Evolutionary conservation across 2,329 filamentous ascomycete genomes (phyloP).

Genomic region (Nemania sp.): DNA sequence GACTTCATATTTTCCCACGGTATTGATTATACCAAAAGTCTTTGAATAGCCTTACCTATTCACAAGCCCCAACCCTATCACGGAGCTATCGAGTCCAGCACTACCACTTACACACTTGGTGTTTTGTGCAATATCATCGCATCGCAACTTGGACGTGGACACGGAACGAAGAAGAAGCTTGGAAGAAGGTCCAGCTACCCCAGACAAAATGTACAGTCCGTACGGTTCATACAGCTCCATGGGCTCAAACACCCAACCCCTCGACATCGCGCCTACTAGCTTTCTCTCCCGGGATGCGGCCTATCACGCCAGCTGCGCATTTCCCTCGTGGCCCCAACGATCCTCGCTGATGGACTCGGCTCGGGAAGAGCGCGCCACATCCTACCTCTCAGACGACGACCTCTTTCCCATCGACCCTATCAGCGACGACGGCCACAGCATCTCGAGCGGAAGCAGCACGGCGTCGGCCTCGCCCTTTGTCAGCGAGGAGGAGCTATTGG

Average conservation of each 20-base stretch:
- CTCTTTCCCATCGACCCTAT: slow-evolving; percentile 58
- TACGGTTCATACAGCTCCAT: slow-evolving; percentile 46
- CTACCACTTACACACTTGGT: neutral
- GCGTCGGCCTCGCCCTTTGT: slow-evolving; percentile 49
- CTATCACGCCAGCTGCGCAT: slow-evolving; percentile 46
- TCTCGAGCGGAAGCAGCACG: slow-evolving; percentile 49
- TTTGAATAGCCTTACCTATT: slow-evolving; percentile 21
- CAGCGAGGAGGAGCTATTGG: slow-evolving; percentile 53
- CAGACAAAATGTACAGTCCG: slow-evolving; percentile 40
- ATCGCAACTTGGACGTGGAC: slow-evolving; percentile 11
- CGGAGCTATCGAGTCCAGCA: slow-evolving; percentile 2
- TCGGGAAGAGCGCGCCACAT: slow-evolving; percentile 51
- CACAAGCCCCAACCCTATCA: slow-evolving; percentile 19
- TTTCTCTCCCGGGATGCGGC: slow-evolving; percentile 36
- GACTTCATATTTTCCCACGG: slow-evolving; percentile 34
- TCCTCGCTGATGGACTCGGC: slow-evolving; percentile 41
- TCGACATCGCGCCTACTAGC: slow-evolving; percentile 41
- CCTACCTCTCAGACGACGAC: slow-evolving; percentile 67
- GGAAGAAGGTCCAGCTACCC: neutral
- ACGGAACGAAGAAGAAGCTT: slow-evolving; percentile 8
- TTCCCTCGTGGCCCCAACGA: slow-evolving; percentile 49
- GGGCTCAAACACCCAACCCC: slow-evolving; percentile 40
- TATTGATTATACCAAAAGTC: slow-evolving; percentile 22
- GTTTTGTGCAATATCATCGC: slow-evolving; percentile 4
- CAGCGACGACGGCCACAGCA: slow-evolving; percentile 55